Base-by-base conservation (phyloP, 73 alveolate species). In the Durusdinium trenchii region DNA sequence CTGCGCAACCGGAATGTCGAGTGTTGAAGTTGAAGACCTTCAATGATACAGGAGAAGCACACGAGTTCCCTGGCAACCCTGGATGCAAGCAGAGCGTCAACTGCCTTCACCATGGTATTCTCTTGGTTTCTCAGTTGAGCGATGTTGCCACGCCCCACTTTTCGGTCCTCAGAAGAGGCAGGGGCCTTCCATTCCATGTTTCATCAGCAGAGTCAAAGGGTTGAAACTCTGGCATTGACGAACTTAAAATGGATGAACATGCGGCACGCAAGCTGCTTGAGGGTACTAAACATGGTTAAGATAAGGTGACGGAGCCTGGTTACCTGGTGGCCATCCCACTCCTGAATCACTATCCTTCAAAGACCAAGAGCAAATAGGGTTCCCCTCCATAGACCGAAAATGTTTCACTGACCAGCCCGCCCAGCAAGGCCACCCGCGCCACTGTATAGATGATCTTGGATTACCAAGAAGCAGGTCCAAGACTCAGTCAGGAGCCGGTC, bases 71-170 rank as follows among this genome's bases (percentile, higher is more conserved):
- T 20, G 64, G 64, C 64, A 9, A 54, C n/a, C n/a, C n/a, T n/a
- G n/a, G n/a, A n/a, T n/a, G n/a, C n/a, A n/a, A n/a, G n/a, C n/a
- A n/a, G n/a, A 12, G 84, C 50, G 14, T 20, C 84, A 3, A 71
- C 18, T 14, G 84, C 84, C 84, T 71, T 71, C 47, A 71, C 84
- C 84, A 71, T 71, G 47, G 84, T 32, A 50, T 71, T 71, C 84
- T 71, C 84, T 23, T 71, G 84, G 40, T 71, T 71, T n/a, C 84
- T 6, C 47, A 71, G 35, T 50, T 71, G 84, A 14, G 84, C 84
- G 40, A 71, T 71, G 84, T 71, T 71, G 84, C 84, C 84, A 3
- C 84, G 46, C 20, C 84, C 84, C 28, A 71, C 84, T 28, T 71
- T 71, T 5, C 84, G 84, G 64, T 20, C 64, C 64, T 54, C 9